Evolutionary conservation across 345 rosid genomes (phyloP).

Genomic region (Leavenworthia alabamica): DNA sequence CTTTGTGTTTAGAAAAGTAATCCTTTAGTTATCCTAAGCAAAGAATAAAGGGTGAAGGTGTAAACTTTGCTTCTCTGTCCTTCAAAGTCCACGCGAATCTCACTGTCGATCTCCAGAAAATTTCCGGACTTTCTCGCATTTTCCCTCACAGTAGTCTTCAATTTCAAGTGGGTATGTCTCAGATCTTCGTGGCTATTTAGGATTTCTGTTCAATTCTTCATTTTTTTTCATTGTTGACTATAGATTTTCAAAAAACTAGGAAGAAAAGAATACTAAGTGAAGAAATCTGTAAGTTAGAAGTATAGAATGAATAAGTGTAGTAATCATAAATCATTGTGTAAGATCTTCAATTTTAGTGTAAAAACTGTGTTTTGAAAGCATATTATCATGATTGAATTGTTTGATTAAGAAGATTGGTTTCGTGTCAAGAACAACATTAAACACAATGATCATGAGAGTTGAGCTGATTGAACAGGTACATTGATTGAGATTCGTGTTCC

Average conservation of each 20-base stretch:
- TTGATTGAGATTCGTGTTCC: slow-evolving; percentile 6
- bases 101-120: not conserved
- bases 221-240: too few species aligned
- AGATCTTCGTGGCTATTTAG: not conserved
- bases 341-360: not conserved
- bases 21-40: not conserved
- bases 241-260: too few species aligned
- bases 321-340: not conserved
- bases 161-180: slow-evolving; percentile 25
- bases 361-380: not conserved
- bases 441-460: not conserved
- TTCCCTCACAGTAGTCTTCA: not conserved
- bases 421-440: not conserved
- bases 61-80: slow-evolving; percentile 13
- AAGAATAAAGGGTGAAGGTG: not conserved
- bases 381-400: not conserved
- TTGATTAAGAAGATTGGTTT: not conserved
- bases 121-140: slow-evolving; percentile 1
- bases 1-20: not conserved
- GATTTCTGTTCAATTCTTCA: not conserved
- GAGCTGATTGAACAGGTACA: not conserved
- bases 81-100: slow-evolving; percentile 21
- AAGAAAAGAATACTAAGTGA: not conserved
- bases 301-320: too few species aligned
- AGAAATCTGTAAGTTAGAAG: not conserved